Conservation (phyloP, 805 yeast species). For the Schwanniomyces sp. region DNA sequence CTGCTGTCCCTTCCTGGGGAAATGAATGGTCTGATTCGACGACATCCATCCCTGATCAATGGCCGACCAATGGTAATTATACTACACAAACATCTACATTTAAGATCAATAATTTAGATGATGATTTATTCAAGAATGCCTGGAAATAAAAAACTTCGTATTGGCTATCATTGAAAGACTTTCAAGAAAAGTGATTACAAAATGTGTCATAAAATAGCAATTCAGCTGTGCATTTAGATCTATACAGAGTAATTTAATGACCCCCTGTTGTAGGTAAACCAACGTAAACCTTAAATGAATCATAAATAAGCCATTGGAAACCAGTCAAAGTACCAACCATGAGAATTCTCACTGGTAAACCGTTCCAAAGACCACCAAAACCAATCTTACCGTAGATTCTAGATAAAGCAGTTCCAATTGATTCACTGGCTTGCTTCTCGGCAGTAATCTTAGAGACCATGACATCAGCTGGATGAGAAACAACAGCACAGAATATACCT, state of each 20-base stretch:
- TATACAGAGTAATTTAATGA: constrained; percentile 14
- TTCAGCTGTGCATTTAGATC: background rate
- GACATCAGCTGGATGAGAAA: constrained; percentile 98
- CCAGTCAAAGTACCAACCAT: constrained; percentile 98
- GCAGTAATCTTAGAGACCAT: constrained; percentile 92
- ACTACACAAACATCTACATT: constrained; percentile 2
- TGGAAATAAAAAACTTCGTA: constrained; percentile 43
- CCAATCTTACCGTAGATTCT: constrained; percentile 85
- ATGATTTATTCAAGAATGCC: constrained; percentile 68
- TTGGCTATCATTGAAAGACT: no score
- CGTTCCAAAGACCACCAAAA: constrained; percentile 91
- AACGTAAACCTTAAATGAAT: constrained; percentile 89
- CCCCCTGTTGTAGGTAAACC: constrained; percentile 95
- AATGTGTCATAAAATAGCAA: background rate
- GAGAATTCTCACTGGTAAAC: constrained; percentile 87
- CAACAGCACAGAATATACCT: constrained; percentile 93
- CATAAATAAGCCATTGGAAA: constrained; percentile 95
- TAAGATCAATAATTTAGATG: constrained; percentile 40
- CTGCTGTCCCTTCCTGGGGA: constrained; percentile 17
- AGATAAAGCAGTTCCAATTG: constrained; percentile 61
- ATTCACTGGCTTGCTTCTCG: constrained; percentile 63
- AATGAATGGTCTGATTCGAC: constrained; percentile 38
- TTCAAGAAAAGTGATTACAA: no score
- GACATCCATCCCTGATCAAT: constrained; percentile 6
- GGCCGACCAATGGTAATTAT: constrained; percentile 7